A percentile compares a stretch with the other conserved stretches of the same genome.
phyloP scores from a whole-genome alignment of 352 stramenopile species.

The Elongisporangium anandrum region DNA sequence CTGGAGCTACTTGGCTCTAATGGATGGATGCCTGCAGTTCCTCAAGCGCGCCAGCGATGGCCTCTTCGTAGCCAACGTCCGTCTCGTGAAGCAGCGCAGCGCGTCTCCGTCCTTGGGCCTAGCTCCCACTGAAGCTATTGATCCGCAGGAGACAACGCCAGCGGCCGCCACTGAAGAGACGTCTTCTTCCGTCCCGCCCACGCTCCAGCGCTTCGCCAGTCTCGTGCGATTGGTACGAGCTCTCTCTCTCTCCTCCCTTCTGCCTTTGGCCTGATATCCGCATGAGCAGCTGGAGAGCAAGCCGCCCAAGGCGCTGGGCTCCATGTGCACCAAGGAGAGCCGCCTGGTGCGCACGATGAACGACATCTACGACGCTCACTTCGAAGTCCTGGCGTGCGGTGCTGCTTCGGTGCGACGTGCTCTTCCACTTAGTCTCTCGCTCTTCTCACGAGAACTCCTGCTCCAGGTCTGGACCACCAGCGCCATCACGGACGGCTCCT shows the following conservation, averaged over 20 bases:
- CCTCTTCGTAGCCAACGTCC: conserved; percentile 53
- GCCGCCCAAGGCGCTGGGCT: background rate
- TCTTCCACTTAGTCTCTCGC: background rate
- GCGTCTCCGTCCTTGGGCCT: background rate
- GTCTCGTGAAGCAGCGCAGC: conserved; percentile 15
- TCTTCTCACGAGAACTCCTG: background rate
- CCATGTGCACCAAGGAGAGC: conserved; percentile 37
- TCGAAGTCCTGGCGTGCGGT: conserved; percentile 23
- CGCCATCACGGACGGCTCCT: background rate
- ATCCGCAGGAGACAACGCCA: background rate
- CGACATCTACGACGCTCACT: conserved; percentile 65
- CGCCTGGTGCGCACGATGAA: conserved; percentile 51
- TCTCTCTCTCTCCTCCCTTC: too few relatives aligned
- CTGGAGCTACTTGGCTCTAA: background rate
- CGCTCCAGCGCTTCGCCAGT: conserved; percentile 24
- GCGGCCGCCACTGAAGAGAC: background rate
- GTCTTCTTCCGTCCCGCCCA: background rate
- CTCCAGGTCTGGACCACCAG: conserved; percentile 3
- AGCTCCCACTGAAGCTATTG: background rate
- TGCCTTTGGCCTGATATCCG: background rate
- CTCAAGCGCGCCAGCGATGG: conserved; percentile 38
- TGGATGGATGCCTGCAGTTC: conserved; percentile 32
- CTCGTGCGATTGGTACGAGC: conserved; percentile 32
- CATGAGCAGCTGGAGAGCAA: background rate
- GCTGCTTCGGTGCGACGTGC: background rate